Evolutionary conservation across 2,329 filamentous ascomycete species (phyloP).

Genomic region (Cladosporium phlei): DNA sequence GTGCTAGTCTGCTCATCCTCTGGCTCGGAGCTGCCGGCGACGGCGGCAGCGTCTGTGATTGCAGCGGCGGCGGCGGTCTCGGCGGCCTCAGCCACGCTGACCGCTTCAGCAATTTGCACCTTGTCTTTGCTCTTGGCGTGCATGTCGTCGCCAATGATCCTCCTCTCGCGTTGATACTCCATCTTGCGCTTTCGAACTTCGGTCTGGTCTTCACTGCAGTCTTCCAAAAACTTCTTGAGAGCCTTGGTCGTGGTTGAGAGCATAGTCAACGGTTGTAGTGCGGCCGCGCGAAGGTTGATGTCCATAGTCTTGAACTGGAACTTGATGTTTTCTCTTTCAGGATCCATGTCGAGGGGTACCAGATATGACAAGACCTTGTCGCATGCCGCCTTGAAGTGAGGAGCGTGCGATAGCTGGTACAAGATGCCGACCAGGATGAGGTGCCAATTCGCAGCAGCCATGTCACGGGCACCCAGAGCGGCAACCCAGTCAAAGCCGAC

Average conservation of each 20-base stretch:
- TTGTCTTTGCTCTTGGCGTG: conserved; percentile 28
- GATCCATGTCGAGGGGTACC: conserved; percentile 71
- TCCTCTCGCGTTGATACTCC: conserved; percentile 76
- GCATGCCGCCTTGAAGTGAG: conserved; percentile 64
- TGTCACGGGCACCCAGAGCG: conserved; percentile 74
- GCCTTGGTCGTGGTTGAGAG: conserved; percentile 81
- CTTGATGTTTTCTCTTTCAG: conserved; percentile 68
- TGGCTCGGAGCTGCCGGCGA: conserved; percentile 54
- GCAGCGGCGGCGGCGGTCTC: conserved; percentile 29
- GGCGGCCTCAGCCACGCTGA: conserved; percentile 28
- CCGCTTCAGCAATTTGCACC: conserved; percentile 39
- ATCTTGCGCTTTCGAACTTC: conserved; percentile 93
- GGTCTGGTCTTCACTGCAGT: conserved; percentile 92
- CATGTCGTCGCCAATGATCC: conserved; percentile 54
- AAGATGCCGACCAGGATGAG: conserved; percentile 81
- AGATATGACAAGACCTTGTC: conserved; percentile 75
- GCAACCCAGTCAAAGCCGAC: conserved; percentile 78
- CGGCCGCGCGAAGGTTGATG: conserved; percentile 74
- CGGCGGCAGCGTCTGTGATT: conserved; percentile 54
- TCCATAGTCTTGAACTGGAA: conserved; percentile 71
- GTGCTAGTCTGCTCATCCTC: conserved; percentile 58
- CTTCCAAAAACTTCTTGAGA: conserved; percentile 82
- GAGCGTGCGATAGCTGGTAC: conserved; percentile 74
- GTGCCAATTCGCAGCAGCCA: conserved; percentile 86
- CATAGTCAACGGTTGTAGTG: conserved; percentile 80